Evolutionary conservation across 192 early-diverging fungal genomes (phyloP).

Genomic region (Lobosporangium transversale): DNA sequence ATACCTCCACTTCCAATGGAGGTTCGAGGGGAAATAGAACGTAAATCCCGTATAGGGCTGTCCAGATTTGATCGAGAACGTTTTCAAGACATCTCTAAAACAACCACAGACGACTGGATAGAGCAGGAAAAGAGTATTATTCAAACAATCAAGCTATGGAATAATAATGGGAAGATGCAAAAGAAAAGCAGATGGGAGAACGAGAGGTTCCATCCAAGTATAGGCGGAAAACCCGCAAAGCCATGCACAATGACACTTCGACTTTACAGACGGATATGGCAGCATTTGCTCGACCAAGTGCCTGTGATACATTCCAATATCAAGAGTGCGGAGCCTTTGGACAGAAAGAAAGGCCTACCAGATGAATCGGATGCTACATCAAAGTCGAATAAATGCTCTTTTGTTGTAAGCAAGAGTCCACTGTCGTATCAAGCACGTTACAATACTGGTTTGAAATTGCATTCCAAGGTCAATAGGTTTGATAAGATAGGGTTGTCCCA

Average conservation of each 20-base stretch:
- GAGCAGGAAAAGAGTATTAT: constrained; percentile 23
- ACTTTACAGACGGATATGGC: constrained; percentile 47
- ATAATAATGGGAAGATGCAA: constrained; percentile 12
- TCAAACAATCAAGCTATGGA: constrained; percentile 26
- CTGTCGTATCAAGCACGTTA: constrained; percentile 8
- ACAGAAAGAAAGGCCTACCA: background rate
- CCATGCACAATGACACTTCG: constrained; percentile 16
- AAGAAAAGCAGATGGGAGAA: constrained; percentile 11
- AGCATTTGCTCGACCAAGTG: constrained; percentile 26
- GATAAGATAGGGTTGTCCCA: constrained; percentile 21
- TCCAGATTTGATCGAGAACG: too few relatives aligned
- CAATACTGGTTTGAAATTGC: background rate
- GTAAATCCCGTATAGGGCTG: constrained; percentile 33
- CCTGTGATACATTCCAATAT: constrained; percentile 19
- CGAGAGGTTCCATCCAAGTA: constrained; percentile 24
- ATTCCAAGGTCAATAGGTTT: constrained; percentile 35
- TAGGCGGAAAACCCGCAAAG: constrained; percentile 41
- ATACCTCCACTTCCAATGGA: constrained; percentile 17
- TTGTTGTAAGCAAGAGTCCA: constrained; percentile 22
- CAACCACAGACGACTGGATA: too few relatives aligned
- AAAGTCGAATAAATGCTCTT: background rate
- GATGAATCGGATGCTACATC: background rate
- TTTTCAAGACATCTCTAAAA: too few relatives aligned
- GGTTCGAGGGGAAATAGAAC: constrained; percentile 34
- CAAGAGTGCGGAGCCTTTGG: background rate